A percentile compares a stretch with the other conserved stretches of the same genome.
Conservation (phyloP, 2,329 filamentous ascomycete species). For the Rhynchosporium agropyri region DNA sequence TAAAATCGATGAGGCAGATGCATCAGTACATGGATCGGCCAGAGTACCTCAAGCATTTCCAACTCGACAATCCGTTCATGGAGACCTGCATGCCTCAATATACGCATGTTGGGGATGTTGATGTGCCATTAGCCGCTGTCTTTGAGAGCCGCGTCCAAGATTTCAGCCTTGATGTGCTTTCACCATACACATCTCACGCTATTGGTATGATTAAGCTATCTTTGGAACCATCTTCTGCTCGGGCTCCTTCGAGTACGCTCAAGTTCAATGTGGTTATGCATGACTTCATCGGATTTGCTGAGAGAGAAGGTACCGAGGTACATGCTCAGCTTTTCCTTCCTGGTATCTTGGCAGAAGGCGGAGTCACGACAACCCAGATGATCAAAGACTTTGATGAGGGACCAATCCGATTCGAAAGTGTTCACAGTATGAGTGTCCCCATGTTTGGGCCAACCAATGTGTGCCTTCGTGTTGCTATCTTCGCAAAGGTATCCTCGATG, state of each 20-base stretch:
- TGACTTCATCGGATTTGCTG: conserved; percentile 90
- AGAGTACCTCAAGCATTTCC: conserved; percentile 91
- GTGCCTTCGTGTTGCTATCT: conserved; percentile 83
- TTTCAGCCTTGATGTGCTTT: conserved; percentile 86
- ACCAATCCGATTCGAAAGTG: conserved; percentile 91
- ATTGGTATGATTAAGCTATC: conserved; percentile 90
- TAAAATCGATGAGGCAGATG: conserved; percentile 93
- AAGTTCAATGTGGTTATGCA: conserved; percentile 99
- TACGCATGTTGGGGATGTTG: conserved; percentile 88
- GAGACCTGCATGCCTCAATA: conserved; percentile 91
- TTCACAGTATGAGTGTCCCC: conserved; percentile 96
- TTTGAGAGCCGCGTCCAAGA: conserved; percentile 95
- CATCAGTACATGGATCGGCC: conserved; percentile 95
- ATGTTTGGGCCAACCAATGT: conserved; percentile 75
- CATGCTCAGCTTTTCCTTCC: conserved; percentile 97
- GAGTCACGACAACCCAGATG: conserved; percentile 93
- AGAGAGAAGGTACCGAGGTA: conserved; percentile 92
- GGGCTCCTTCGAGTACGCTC: conserved; percentile 86
- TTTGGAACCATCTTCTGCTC: conserved; percentile 88
- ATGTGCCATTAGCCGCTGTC: conserved; percentile 88
- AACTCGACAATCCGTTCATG: conserved; percentile 88
- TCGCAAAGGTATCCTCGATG: conserved; percentile 87
- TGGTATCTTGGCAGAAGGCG: conserved; percentile 84
- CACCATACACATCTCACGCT: conserved; percentile 87
- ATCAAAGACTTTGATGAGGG: conserved; percentile 93